Evolutionary conservation across 108 stramenopile species (phyloP).

Genomic region (Aurantiochytrium sp.): DNA sequence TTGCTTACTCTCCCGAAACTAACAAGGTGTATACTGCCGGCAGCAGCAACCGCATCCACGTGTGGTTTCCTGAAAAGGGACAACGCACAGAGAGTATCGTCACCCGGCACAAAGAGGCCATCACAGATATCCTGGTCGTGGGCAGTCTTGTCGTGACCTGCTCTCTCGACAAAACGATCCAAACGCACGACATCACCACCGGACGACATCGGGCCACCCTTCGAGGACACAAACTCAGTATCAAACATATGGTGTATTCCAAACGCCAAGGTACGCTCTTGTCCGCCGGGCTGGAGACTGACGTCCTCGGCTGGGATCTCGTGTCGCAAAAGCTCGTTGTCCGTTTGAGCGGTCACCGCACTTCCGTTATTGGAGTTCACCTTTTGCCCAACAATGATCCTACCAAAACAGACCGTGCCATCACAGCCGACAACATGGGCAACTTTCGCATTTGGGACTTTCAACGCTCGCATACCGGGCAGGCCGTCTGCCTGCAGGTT

Average conservation of each 20-base stretch:
- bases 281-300: not conserved
- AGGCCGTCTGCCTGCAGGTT: not conserved
- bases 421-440: not conserved
- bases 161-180: not conserved
- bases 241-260: not conserved
- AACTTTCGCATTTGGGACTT: constrained; percentile 13
- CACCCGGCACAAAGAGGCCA: not conserved
- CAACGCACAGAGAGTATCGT: not conserved
- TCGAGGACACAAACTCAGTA: not conserved
- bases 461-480: not conserved
- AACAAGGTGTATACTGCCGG: not conserved
- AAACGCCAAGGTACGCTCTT: not conserved
- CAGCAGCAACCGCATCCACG: not conserved
- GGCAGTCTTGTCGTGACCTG: not conserved
- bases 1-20: not conserved
- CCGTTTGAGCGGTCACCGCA: not conserved
- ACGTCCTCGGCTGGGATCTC: not conserved
- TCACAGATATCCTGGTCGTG: not conserved
- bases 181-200: not conserved
- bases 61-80: not conserved
- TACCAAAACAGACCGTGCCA: not conserved
- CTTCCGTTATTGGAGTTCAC: not conserved
- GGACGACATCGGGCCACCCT: not conserved
- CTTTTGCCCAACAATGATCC: not conserved
- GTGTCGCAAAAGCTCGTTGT: not conserved